Evolutionary conservation across 306 rosid species (phyloP), one percentile per base, ranked within the genome.

Genomic region (Cicer judaicum): DNA sequence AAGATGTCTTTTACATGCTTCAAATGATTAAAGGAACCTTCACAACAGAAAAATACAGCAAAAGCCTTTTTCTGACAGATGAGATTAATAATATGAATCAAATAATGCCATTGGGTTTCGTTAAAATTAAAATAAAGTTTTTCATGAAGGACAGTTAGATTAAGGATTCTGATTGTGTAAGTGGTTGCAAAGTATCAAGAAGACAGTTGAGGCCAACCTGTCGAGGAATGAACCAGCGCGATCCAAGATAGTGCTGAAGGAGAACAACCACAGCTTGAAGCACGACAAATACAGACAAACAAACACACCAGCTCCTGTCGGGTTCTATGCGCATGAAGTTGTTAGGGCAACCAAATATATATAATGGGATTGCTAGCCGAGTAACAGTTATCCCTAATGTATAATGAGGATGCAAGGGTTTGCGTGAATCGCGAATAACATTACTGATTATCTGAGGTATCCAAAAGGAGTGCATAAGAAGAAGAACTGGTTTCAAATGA

Each of bases 171-270:
- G 56, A 54, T 53, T 50, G 64, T 13, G 36, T 10, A 9, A 42
- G 59, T 36, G 56, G 61, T 42, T 44, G 72, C 7, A 38, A 75
- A 39, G 66, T n/a, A 71, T 55, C 43, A 9, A 71, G 38, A 72
- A 70, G 61, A 54, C 21, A 55, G 74, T 67, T 16, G 59, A 56
- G 67, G 13, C 79, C 13, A 83, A 94, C 98, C 95, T 94, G 97
- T 72, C 81, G 97, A 78, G 97, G 98, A 74, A 94, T 91, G 91
- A 94, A 94, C 87, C 96, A 91, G 5, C 98, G 93, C n/a, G 98
- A 90, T 39, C 98, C 98, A 10, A 90, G 84, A 83, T 94, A 87
- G 84, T 94, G 93, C 85, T 94, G 98, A 80, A 94, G 89, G 74
- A 94, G 87, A 85, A 94, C 95, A 86, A 88, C 63, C 14, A 87